Conservation (phyloP, 306 rosid genomes). For the Crataegus laevigata region DNA sequence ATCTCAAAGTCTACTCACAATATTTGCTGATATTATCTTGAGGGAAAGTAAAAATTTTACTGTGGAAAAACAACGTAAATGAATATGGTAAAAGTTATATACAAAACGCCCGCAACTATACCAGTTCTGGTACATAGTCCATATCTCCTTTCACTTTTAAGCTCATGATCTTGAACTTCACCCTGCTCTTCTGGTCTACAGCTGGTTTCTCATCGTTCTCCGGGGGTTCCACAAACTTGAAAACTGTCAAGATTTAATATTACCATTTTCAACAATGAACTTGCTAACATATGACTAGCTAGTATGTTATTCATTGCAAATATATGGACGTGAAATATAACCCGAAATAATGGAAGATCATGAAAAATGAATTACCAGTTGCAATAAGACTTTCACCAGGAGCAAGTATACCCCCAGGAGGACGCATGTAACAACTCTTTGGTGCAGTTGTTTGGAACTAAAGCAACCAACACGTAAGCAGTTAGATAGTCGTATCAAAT, state of each 20-base stretch:
- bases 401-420: conserved; percentile 81
- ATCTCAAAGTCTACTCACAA: no score
- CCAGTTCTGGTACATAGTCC: conserved; percentile 90
- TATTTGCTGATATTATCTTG: neutral
- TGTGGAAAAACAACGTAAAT: neutral
- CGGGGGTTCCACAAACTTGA: conserved; percentile 91
- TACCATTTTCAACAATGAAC: conserved; percentile 12
- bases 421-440: conserved; percentile 93
- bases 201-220: conserved; percentile 61
- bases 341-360: conserved; percentile 4
- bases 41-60: neutral
- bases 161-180: conserved; percentile 93
- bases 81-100: neutral
- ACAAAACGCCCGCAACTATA: conserved; percentile 22
- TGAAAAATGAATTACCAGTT: conserved; percentile 48
- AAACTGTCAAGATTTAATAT: conserved; percentile 42
- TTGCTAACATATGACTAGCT: neutral
- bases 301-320: neutral
- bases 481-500: neutral
- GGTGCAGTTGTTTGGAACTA: conserved; percentile 97
- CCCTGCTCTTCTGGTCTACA: conserved; percentile 66
- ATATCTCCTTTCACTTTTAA: conserved; percentile 72
- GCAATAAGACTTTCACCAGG: conserved; percentile 79
- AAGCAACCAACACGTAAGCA: conserved; percentile 22
- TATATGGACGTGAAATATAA: neutral